Evolutionary conservation across 495 filamentous ascomycete species (phyloP).

Genomic region (Aspergillus panamensis): DNA sequence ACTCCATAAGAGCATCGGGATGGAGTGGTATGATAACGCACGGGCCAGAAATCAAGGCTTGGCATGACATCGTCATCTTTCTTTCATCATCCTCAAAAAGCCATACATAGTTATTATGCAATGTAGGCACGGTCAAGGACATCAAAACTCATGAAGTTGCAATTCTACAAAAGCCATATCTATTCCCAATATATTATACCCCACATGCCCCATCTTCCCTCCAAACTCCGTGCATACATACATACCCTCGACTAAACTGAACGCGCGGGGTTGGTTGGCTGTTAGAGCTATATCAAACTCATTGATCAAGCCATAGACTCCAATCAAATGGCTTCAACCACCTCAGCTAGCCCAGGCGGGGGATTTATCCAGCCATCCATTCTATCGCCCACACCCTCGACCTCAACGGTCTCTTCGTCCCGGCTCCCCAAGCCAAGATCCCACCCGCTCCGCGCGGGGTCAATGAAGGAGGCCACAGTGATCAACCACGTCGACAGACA

Average conservation of each 20-base stretch:
- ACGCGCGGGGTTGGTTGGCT: too few species aligned
- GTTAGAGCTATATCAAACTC: too few species aligned
- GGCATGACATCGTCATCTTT: conserved; percentile 35
- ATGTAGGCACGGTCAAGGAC: neutral
- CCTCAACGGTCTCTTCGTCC: conserved; percentile 40
- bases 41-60: conserved; percentile 38
- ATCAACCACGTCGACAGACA: conserved; percentile 64
- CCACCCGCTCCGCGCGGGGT: conserved; percentile 64
- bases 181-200: too few species aligned
- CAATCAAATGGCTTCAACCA: neutral
- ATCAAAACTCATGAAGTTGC: too few species aligned
- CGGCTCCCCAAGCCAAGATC: conserved; percentile 61
- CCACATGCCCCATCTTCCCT: too few species aligned
- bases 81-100: neutral
- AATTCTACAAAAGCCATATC: too few species aligned
- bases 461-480: conserved; percentile 70
- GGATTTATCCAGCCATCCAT: conserved; percentile 50
- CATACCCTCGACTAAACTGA: too few species aligned
- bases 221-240: too few species aligned
- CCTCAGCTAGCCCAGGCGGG: conserved; percentile 26
- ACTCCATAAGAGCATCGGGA: neutral
- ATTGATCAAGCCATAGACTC: too few species aligned
- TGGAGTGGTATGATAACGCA: conserved; percentile 18
- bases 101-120: neutral
- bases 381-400: conserved; percentile 54